Conservation (phyloP, 768 basidiomycete species). For the Postia placenta region DNA sequence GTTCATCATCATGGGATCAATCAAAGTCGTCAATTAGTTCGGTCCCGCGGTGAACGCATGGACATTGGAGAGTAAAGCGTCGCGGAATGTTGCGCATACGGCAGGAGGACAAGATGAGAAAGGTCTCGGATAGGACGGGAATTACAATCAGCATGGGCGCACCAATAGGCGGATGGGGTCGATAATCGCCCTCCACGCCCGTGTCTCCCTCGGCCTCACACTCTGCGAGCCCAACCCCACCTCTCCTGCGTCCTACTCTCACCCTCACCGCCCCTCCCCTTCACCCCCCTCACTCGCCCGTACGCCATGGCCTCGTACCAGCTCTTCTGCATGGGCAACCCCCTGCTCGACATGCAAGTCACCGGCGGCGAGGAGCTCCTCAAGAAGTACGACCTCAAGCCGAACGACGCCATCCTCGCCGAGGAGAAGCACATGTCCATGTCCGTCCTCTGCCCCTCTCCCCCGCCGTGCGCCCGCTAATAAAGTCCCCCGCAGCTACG, state of each 20-base stretch:
- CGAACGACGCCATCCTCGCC: constrained; percentile 95
- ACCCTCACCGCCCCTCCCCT: neutral
- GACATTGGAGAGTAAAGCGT: too few species aligned
- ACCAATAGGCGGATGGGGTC: neutral
- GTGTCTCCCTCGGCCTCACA: neutral
- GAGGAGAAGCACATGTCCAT: constrained; percentile 83
- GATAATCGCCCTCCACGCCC: neutral
- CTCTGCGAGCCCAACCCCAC: too few species aligned
- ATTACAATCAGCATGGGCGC: neutral
- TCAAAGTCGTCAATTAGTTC: too few species aligned
- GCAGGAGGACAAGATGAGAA: too few species aligned
- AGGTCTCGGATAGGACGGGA: too few species aligned
- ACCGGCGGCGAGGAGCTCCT: constrained; percentile 77
- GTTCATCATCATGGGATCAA: too few species aligned
- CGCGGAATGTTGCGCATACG: too few species aligned
- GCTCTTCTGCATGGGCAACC: constrained; percentile 92
- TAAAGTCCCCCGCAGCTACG: constrained; percentile 54
- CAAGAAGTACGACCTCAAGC: constrained; percentile 83
- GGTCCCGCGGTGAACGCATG: too few species aligned
- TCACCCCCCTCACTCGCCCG: too few species aligned
- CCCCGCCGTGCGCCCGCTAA: neutral
- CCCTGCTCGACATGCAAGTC: constrained; percentile 95
- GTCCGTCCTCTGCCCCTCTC: constrained; percentile 37
- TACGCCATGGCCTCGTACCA: constrained; percentile 47
- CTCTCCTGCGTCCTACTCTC: neutral